Conservation (phyloP, 148 eudicot genomes). For the Bassia scoparia region DNA sequence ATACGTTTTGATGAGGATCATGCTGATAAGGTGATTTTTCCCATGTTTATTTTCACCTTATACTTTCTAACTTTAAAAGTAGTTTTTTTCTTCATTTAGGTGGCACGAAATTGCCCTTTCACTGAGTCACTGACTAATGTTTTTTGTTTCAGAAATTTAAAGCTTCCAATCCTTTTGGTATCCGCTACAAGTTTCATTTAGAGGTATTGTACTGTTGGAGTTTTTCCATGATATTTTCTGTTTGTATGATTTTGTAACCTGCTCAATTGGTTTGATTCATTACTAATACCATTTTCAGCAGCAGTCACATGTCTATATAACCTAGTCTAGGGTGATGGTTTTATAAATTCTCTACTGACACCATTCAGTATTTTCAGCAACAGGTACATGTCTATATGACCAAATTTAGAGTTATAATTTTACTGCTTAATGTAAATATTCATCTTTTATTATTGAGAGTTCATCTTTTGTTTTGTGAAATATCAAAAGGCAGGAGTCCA, state of each 20-base stretch:
- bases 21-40: conserved; percentile 52
- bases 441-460: background rate
- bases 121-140: background rate
- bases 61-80: too few relatives aligned
- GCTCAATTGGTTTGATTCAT: background rate
- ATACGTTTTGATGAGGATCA: conserved; percentile 82
- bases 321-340: too few relatives aligned
- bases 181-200: conserved; percentile 86
- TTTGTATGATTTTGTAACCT: background rate
- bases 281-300: too few relatives aligned
- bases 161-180: conserved; percentile 88
- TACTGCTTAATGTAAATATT: background rate
- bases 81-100: background rate
- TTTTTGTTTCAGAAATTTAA: conserved; percentile 67
- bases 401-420: background rate
- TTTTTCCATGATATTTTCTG: background rate
- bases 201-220: conserved; percentile 49
- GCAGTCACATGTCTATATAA: too few relatives aligned
- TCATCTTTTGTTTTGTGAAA: too few relatives aligned
- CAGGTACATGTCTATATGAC: background rate
- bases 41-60: too few relatives aligned
- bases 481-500: too few relatives aligned
- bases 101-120: background rate
- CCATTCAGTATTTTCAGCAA: too few relatives aligned
- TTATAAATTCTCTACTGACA: too few relatives aligned